A percentile compares a stretch with the other conserved stretches of the same genome.
Evolutionary conservation across 1,284 basidiomycete species (phyloP).

Genomic region (Xerocomus nothofagi): DNA sequence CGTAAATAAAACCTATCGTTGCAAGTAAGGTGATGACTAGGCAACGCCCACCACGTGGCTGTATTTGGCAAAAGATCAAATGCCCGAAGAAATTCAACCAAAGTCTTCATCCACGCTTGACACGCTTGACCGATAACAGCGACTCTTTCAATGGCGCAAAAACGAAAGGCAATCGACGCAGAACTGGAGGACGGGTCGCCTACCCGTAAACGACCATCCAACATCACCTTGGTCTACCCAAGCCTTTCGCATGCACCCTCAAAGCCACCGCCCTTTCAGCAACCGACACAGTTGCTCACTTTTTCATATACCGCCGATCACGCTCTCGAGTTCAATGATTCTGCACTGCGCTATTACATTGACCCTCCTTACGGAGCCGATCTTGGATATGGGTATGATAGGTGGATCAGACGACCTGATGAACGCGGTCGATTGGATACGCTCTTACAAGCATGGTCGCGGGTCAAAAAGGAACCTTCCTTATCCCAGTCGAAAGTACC

Average conservation of each 20-base stretch:
- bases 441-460: conserved; percentile 56
- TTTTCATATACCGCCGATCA: conserved; percentile 62
- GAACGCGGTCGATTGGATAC: conserved; percentile 63
- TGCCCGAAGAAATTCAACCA: conserved; percentile 33
- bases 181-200: conserved; percentile 11
- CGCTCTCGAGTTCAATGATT: conserved; percentile 61
- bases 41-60: conserved; percentile 17
- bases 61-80: conserved; percentile 31
- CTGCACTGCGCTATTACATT: conserved; percentile 67
- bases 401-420: conserved; percentile 69
- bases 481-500: conserved; percentile 28
- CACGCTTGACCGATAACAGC: not conserved
- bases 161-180: conserved; percentile 28
- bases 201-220: conserved; percentile 2
- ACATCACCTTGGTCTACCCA: conserved; percentile 31
- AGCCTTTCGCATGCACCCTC: conserved; percentile 23
- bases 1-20: too few relatives aligned
- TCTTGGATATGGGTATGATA: conserved; percentile 64
- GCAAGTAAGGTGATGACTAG: too few relatives aligned
- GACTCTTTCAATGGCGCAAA: conserved; percentile 21
- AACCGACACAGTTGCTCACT: conserved; percentile 60
- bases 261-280: conserved; percentile 53
- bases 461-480: conserved; percentile 40
- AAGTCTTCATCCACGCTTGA: not conserved
- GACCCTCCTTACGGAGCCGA: conserved; percentile 63